Base-by-base conservation (phyloP, 2,329 filamentous ascomycete species). In the Colletotrichum ledebouriae region DNA sequence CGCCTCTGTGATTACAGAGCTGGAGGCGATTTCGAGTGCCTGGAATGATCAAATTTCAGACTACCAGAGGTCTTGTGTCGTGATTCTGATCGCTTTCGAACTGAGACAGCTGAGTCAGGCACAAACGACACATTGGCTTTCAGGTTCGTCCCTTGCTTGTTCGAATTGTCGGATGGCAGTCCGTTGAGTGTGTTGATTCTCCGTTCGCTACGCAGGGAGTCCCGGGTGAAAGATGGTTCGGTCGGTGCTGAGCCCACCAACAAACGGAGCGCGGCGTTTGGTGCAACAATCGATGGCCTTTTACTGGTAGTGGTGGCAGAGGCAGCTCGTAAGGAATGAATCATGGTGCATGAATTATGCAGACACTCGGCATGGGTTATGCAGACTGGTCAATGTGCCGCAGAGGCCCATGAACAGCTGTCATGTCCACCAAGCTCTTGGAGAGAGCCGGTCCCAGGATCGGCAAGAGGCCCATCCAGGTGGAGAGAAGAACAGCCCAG, bases 401-500 rank as follows among this genome's bases (percentile, higher is more conserved):
- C 29, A 17, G n/a, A 53, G 49, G 49, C 25, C 29, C 25, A 52
- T 20, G 7, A 52, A 33, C 46, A 42, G 46, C 53, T 49, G 42
- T 46, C 64, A 37, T 13, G 60, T 13, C 65, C 65, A 59, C 65
- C 65, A 29, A 53, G 60, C 60, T 47, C 41, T 64, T 59, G 60
- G 65, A 64, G 60, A 53, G 65, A 64, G 60, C 59, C 55, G 46
- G 60, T 34, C 37, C 53, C 53, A 64, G 22, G 64, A 64, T 47
- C 53, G 55, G 55, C 65, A 65, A 55, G 47, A 42, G 55, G 46
- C 49, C 61, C 65, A 33, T 59, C 11, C 2, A n/a, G 47, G 65
- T 68, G 65, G 65, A 44, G 65, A 65, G 49, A 20, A 25, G 33
- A 42, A 42, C 42, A 50, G 61, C 65, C 65, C 65, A 68, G 65